Percentiles rank a stretch among this genome's conserved stretches.
phyloP scores from a whole-genome alignment of 345 rosid genomes.

The Gossypium thurberi region DNA sequence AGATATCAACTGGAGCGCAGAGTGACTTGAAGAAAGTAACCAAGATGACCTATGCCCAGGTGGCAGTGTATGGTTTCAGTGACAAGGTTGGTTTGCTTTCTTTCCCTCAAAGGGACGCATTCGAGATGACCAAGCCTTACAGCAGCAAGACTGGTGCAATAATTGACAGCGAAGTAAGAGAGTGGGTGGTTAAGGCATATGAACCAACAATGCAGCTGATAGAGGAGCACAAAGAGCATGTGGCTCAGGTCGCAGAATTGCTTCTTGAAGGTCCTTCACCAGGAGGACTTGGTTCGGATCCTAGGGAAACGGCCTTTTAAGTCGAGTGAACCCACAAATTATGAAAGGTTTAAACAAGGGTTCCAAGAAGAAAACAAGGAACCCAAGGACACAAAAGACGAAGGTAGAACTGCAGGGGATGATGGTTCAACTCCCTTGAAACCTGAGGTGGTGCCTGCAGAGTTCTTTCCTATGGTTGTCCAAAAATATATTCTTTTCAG shows the following conservation, averaged over 20 bases:
- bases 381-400: conserved; percentile 9
- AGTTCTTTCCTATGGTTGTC: conserved; percentile 3
- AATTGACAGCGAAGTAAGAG: conserved; percentile 41
- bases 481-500: not conserved
- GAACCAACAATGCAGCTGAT: conserved; percentile 31
- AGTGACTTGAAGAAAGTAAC: conserved; percentile 52
- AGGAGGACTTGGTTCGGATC: conserved; percentile 35
- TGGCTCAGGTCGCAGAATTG: conserved; percentile 42
- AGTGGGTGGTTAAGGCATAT: conserved; percentile 42
- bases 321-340: conserved; percentile 36
- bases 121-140: conserved; percentile 25
- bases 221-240: conserved; percentile 44
- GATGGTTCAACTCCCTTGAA: conserved; percentile 25
- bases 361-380: conserved; percentile 30
- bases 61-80: too few relatives aligned
- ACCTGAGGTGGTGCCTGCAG: conserved; percentile 29
- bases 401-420: conserved; percentile 9
- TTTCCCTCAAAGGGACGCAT: too few relatives aligned
- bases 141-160: conserved; percentile 48
- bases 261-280: conserved; percentile 47
- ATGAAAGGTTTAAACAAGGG: conserved; percentile 39
- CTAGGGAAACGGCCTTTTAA: conserved; percentile 44
- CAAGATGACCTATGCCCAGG: not conserved
- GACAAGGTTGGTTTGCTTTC: too few relatives aligned
- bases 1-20: conserved; percentile 47